A percentile compares a stretch with the other conserved stretches of the same genome.
These are phyloP conservation scores for Aureobasidium sp. DNA, from an alignment of 2,329 filamentous ascomycete species.

Conservation along the genomic window DNA sequence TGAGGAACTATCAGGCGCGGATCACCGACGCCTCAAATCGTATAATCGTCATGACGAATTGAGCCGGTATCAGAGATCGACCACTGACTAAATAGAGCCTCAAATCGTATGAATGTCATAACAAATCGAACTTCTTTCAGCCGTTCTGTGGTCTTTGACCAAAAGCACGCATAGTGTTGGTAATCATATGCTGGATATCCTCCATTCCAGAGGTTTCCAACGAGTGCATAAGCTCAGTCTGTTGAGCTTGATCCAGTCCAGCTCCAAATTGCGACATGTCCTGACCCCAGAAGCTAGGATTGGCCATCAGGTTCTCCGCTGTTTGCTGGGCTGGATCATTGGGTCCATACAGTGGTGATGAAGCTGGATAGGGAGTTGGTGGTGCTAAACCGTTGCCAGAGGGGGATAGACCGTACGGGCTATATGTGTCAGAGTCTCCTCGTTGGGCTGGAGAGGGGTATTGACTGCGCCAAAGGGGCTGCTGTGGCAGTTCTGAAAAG, in stretches of 20 bases:
- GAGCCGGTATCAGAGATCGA: background rate
- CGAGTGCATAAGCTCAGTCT: constrained; percentile 28
- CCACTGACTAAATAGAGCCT: too few species aligned
- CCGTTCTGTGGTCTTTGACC: constrained; percentile 5
- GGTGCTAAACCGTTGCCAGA: background rate
- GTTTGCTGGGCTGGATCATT: background rate
- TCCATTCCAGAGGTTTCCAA: constrained; percentile 30
- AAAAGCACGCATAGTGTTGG: constrained; percentile 14
- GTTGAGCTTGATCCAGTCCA: constrained; percentile 25
- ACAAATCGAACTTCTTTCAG: background rate
- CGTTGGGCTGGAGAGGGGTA: background rate
- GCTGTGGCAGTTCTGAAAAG: constrained; percentile 20
- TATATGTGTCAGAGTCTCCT: background rate
- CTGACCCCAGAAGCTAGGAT: constrained; percentile 8
- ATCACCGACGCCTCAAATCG: background rate
- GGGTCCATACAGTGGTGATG: background rate
- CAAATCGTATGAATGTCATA: too few species aligned
- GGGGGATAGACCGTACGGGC: background rate
- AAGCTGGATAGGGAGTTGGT: background rate
- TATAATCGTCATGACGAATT: background rate
- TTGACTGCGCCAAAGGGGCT: constrained; percentile 6
- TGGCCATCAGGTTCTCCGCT: background rate
- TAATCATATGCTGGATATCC: constrained; percentile 29
- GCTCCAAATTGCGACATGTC: constrained; percentile 20
- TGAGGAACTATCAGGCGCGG: too few species aligned